Evolutionary conservation across 1,284 basidiomycete species (phyloP).

Genomic region (Volvariella surrecta): DNA sequence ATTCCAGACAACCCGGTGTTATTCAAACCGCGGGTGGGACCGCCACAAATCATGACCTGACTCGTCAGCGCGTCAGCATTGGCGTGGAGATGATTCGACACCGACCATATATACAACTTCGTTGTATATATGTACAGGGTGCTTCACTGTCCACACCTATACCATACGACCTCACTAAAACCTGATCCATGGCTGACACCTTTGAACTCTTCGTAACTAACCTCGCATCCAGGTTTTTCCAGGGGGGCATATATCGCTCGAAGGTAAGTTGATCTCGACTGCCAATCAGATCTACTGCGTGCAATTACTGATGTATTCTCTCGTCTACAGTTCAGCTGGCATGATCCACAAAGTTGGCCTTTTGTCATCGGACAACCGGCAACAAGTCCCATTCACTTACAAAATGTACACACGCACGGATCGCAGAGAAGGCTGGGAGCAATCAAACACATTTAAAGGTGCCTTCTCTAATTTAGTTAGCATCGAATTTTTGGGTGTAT

Average conservation of each 20-base stretch:
- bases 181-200: too few species aligned
- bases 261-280: constrained; percentile 12
- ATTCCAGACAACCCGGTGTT: too few species aligned
- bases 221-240: constrained; percentile 33
- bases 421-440: constrained; percentile 12
- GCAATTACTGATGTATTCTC: not conserved
- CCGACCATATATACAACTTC: too few species aligned
- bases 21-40: too few species aligned
- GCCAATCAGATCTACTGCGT: not conserved
- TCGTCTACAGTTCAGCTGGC: constrained; percentile 36
- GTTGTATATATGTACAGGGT: too few species aligned
- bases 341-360: constrained; percentile 38
- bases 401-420: constrained; percentile 24
- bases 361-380: constrained; percentile 15
- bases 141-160: too few species aligned
- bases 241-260: constrained; percentile 50
- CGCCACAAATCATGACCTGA: too few species aligned
- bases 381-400: constrained; percentile 45
- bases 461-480: constrained; percentile 41
- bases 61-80: too few species aligned
- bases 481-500: constrained; percentile 42
- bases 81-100: too few species aligned
- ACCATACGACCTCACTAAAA: too few species aligned
- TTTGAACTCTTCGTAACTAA: too few species aligned
- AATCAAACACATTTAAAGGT: constrained; percentile 38